Evolutionary conservation across 2,329 filamentous ascomycete species (phyloP).

Genomic region (Scedosporium aurantiacum): DNA sequence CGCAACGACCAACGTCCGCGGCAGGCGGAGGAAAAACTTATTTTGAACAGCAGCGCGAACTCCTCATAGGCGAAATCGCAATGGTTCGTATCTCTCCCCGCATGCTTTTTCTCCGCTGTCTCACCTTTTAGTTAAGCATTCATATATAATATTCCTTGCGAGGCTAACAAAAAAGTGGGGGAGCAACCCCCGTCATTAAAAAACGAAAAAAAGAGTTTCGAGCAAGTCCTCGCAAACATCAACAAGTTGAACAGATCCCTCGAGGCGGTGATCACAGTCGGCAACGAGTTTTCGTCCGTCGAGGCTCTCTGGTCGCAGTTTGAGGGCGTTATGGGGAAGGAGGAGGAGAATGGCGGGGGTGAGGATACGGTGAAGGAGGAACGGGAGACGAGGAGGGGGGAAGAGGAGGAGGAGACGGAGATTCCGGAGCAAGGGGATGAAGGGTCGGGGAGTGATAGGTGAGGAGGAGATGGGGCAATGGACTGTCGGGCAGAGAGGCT

Average conservation of each 20-base stretch:
- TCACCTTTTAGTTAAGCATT: not conserved
- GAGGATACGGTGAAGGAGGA: slow-evolving; percentile 10
- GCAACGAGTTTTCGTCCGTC: slow-evolving; percentile 94
- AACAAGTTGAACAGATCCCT: slow-evolving; percentile 89
- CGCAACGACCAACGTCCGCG: slow-evolving; percentile 1
- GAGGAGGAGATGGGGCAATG: not conserved
- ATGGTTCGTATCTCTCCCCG: slow-evolving; percentile 33
- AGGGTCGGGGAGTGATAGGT: not conserved
- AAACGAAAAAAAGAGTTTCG: slow-evolving; percentile 47
- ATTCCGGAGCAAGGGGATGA: not conserved
- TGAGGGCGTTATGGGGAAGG: slow-evolving; percentile 85
- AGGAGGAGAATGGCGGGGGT: slow-evolving; percentile 25
- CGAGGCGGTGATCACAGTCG: slow-evolving; percentile 85
- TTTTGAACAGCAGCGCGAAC: slow-evolving; percentile 67
- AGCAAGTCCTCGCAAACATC: slow-evolving; percentile 88
- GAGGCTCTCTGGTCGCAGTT: slow-evolving; percentile 97
- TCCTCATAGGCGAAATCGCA: slow-evolving; percentile 61
- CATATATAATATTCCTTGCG: too few species aligned
- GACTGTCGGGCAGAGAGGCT: not conserved
- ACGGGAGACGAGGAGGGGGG: not conserved
- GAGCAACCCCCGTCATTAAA: not conserved
- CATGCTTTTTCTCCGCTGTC: not conserved
- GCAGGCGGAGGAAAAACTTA: slow-evolving; percentile 41
- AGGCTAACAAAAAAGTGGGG: not conserved
- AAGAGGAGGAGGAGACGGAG: slow-evolving; percentile 9